phyloP scores from a whole-genome alignment of 2,329 filamentous ascomycete species.

The Cryphonectria naterciae region DNA sequence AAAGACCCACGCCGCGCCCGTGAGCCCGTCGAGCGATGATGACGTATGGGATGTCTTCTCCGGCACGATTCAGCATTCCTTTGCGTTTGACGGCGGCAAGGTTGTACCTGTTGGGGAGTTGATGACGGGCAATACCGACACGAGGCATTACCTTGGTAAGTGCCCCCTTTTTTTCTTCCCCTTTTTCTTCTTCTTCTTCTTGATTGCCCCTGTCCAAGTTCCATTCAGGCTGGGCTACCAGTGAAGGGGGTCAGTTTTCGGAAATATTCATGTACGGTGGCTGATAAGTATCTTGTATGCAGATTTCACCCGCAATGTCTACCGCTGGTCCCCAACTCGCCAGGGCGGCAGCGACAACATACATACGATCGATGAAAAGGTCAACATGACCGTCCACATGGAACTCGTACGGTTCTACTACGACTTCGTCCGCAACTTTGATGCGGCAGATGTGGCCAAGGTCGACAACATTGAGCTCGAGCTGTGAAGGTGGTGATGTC shows the following conservation, averaged over 20 bases:
- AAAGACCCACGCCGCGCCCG: constrained; percentile 40
- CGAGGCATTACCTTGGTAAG: constrained; percentile 39
- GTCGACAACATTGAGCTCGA: neutral
- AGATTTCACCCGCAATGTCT: constrained; percentile 44
- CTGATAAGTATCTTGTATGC: constrained; percentile 9
- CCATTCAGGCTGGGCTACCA: neutral
- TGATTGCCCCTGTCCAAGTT: neutral
- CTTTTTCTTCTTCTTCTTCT: no score
- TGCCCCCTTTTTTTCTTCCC: neutral
- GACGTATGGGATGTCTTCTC: constrained; percentile 37
- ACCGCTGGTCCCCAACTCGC: constrained; percentile 44
- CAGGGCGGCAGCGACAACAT: constrained; percentile 38
- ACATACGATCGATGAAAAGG: constrained; percentile 45
- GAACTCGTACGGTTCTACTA: constrained; percentile 45
- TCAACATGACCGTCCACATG: constrained; percentile 45
- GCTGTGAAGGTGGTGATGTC: neutral
- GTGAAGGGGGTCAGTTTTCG: neutral
- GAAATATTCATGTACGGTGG: neutral
- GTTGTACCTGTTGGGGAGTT: constrained; percentile 43
- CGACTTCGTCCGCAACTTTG: constrained; percentile 43
- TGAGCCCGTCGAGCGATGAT: constrained; percentile 39
- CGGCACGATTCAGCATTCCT: constrained; percentile 37
- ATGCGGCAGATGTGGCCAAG: constrained; percentile 34
- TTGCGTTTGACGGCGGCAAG: constrained; percentile 39
- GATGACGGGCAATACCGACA: constrained; percentile 45